Evolutionary conservation across 2,329 filamentous ascomycete genomes (phyloP).

Genomic region (Ophiostoma novo-ulmi): DNA sequence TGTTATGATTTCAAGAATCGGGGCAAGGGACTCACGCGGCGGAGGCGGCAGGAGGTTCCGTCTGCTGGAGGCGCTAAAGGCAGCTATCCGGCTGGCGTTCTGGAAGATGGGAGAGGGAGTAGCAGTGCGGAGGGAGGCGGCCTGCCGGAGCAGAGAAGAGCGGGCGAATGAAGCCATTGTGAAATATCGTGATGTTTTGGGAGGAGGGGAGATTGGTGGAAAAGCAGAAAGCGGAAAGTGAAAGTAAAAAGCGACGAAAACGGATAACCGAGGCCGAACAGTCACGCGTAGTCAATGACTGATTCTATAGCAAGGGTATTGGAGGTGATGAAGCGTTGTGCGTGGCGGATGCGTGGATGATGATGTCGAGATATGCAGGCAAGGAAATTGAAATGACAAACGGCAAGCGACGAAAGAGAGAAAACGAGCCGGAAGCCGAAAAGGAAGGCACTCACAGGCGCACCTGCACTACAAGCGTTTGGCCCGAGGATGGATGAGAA

Average conservation of each 20-base stretch:
- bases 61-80: conserved; percentile 80
- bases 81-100: conserved; percentile 55
- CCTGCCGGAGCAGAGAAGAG: conserved; percentile 52
- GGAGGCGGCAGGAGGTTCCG: conserved; percentile 73
- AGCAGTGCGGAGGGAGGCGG: conserved; percentile 33
- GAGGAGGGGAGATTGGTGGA: background rate
- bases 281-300: background rate
- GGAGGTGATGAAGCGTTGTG: background rate
- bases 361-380: conserved; percentile 4
- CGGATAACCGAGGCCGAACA: background rate
- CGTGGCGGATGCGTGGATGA: background rate
- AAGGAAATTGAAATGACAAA: conserved; percentile 4
- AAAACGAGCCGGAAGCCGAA: conserved; percentile 26
- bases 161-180: conserved; percentile 55
- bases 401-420: conserved; percentile 10
- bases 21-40: conserved; percentile 62
- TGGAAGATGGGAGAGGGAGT: conserved; percentile 31
- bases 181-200: conserved; percentile 17
- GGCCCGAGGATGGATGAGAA: conserved; percentile 29
- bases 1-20: background rate
- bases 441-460: conserved; percentile 11
- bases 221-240: no score
- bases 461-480: conserved; percentile 15
- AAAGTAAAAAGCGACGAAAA: conserved; percentile 1
- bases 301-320: background rate